Conservation (phyloP, 2,329 filamentous ascomycete genomes). For the Alternaria postmessia region DNA sequence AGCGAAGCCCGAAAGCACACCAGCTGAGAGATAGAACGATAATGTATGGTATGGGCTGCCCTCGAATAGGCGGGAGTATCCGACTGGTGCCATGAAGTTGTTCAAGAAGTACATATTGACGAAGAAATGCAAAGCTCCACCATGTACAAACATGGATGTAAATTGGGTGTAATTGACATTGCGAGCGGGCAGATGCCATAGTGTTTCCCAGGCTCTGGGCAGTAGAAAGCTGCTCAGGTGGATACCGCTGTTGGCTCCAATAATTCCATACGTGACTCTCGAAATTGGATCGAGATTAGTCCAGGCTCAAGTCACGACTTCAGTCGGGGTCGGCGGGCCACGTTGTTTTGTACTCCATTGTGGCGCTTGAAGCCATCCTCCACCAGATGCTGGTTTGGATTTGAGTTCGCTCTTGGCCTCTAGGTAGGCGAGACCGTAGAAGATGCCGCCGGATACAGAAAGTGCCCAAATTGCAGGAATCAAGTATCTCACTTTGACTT, state of each 20-base stretch:
- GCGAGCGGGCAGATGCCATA: conserved; percentile 44
- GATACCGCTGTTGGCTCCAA: conserved; percentile 37
- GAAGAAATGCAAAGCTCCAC: conserved; percentile 26
- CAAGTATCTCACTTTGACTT: conserved; percentile 33
- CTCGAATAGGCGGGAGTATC: conserved; percentile 41
- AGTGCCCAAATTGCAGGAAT: conserved; percentile 43
- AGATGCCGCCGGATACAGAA: conserved; percentile 39
- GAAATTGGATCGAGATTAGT: conserved; percentile 35
- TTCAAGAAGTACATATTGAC: conserved; percentile 34
- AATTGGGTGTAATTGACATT: conserved; percentile 43
- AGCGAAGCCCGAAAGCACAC: conserved; percentile 40
- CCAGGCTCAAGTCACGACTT: conserved; percentile 39
- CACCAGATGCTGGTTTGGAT: conserved; percentile 12
- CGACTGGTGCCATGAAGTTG: conserved; percentile 43
- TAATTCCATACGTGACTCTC: conserved; percentile 38
- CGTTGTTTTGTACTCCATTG: conserved; percentile 25
- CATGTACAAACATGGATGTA: conserved; percentile 39
- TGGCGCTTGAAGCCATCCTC: conserved; percentile 27
- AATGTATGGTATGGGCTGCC: conserved; percentile 40
- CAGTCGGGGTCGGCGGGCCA: conserved; percentile 35
- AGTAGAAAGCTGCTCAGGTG: conserved; percentile 37
- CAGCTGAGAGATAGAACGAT: conserved; percentile 43
- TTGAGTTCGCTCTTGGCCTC: conserved; percentile 40
- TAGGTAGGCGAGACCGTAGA: conserved; percentile 37
- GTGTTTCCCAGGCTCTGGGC: conserved; percentile 31